Evolutionary conservation across 2,329 filamentous ascomycete species (phyloP).

Genomic region (Beauveria caledonica): DNA sequence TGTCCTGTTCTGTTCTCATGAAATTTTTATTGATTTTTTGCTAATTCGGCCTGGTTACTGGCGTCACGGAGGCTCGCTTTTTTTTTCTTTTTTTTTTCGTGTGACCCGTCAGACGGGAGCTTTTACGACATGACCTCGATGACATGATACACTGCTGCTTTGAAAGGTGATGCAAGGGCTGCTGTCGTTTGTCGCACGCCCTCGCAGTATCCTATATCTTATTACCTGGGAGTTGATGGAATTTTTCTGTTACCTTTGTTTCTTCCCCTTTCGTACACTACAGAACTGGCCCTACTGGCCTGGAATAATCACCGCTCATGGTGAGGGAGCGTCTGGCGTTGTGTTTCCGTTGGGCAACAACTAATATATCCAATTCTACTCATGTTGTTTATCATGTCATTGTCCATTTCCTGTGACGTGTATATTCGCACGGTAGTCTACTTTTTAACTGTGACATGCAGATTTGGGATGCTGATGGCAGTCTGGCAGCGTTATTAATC

Average conservation of each 20-base stretch:
- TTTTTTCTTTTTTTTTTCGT: not conserved
- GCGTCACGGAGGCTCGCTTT: not conserved
- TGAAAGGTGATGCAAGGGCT: not conserved
- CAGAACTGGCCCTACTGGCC: constrained; percentile 7
- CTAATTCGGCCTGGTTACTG: not conserved
- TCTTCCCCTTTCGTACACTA: not conserved
- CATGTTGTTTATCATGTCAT: not conserved
- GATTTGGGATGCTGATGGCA: not conserved
- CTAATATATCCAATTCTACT: not conserved
- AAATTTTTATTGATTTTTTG: not conserved
- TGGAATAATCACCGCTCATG: constrained; percentile 4
- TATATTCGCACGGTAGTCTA: not conserved
- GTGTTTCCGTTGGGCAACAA: not conserved
- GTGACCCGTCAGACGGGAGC: not conserved
- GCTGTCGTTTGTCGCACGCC: not conserved
- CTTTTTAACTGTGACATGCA: not conserved
- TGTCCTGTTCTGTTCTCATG: not conserved
- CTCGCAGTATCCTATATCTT: not conserved
- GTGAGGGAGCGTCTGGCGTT: constrained; percentile 1
- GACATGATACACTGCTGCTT: constrained; percentile 4
- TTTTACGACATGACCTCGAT: constrained; percentile 4
- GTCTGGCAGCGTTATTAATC: not conserved
- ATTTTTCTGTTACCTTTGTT: not conserved
- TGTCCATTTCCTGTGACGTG: too few species aligned
- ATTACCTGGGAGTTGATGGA: constrained; percentile 5